These are phyloP conservation scores for Kazachstania viticola DNA, from an alignment of 805 yeast species.

Conservation along the genomic window DNA sequence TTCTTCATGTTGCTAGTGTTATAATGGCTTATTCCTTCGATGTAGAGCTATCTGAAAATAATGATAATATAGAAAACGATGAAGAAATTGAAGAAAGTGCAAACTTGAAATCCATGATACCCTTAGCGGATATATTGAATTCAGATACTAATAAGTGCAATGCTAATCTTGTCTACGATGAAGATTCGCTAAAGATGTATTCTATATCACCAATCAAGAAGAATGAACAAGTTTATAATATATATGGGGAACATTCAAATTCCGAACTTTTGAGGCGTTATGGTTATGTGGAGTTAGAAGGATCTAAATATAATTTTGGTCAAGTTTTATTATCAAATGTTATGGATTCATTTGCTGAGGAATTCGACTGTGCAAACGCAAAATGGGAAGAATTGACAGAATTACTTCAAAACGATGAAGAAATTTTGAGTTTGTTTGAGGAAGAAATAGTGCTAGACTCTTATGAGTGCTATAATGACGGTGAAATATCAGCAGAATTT, in stretches of 20 bases:
- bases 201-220: constrained; percentile 46
- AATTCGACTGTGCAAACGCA: constrained; percentile 15
- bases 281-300: constrained; percentile 74
- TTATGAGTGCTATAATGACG: constrained; percentile 49
- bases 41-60: constrained; percentile 36
- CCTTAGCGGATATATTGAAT: constrained; percentile 83
- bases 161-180: constrained; percentile 51
- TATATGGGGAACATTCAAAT: constrained; percentile 85
- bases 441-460: constrained; percentile 38
- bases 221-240: constrained; percentile 75
- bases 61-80: constrained; percentile 25
- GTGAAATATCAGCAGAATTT: constrained; percentile 51
- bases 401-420: constrained; percentile 24
- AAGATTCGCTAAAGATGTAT: constrained; percentile 51
- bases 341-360: constrained; percentile 24
- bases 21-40: constrained; percentile 91
- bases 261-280: constrained; percentile 83
- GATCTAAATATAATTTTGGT: constrained; percentile 69
- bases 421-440: constrained; percentile 27
- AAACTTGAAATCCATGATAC: constrained; percentile 74
- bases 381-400: constrained; percentile 23
- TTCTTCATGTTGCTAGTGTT: constrained; percentile 62
- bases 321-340: constrained; percentile 44
- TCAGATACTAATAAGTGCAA: constrained; percentile 71
- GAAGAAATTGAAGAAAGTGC: constrained; percentile 27